These are phyloP conservation scores for Trypanosoma cruzi DNA, from an alignment of 208 protist species.

Conservation along the genomic window DNA sequence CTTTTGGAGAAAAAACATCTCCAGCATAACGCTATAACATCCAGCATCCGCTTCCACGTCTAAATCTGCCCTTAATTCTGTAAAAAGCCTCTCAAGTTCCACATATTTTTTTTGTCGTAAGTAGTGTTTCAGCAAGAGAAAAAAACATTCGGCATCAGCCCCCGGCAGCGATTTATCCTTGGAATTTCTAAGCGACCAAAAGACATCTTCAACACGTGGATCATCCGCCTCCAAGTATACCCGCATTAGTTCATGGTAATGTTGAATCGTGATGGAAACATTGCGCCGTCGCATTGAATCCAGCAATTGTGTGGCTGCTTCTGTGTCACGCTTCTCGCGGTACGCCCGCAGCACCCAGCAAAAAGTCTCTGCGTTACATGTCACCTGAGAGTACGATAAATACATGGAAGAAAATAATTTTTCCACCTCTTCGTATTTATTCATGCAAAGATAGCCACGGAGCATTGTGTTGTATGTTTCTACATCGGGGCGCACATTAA, in stretches of 20 bases:
- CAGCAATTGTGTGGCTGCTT: constrained; percentile 37
- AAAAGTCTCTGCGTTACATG: constrained; percentile 73
- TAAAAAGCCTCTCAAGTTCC: constrained; percentile 60
- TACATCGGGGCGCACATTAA: constrained; percentile 59
- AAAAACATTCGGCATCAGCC: constrained; percentile 60
- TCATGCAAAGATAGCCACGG: constrained; percentile 35
- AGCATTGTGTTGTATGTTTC: constrained; percentile 80
- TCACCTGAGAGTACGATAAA: constrained; percentile 38
- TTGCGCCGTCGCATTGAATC: constrained; percentile 32
- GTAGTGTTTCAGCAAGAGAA: constrained; percentile 67
- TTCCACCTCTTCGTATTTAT: constrained; percentile 27
- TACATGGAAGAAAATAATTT: constrained; percentile 34
- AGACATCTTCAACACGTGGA: constrained; percentile 46
- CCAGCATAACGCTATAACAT: constrained; percentile 70
- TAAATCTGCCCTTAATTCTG: constrained; percentile 50
- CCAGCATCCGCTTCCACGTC: constrained; percentile 54
- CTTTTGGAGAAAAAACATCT: constrained; percentile 41
- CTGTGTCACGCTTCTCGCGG: constrained; percentile 29
- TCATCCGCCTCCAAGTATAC: constrained; percentile 54
- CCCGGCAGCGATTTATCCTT: constrained; percentile 17
- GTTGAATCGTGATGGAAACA: constrained; percentile 29
- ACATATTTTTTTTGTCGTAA: constrained; percentile 37
- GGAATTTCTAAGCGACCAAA: constrained; percentile 39
- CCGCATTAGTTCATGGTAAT: constrained; percentile 58
- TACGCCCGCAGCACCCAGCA: constrained; percentile 62